Evolutionary conservation across 176 grass and related monocot genomes (phyloP).

Genomic region (Zoysia pacifica): DNA sequence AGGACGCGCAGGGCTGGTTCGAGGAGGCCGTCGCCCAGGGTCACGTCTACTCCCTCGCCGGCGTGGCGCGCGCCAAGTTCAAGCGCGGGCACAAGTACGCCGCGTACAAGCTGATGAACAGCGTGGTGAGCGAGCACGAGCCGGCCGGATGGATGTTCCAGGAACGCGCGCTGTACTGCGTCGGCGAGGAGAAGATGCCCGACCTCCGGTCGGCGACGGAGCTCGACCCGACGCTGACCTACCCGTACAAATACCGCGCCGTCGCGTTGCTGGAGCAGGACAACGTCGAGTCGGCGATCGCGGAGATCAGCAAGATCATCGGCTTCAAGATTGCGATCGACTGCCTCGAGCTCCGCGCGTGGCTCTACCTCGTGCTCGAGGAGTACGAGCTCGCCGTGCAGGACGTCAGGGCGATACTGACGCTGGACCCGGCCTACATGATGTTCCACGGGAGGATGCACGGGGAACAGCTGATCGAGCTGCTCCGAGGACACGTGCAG

Average conservation of each 20-base stretch:
- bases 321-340: slow-evolving; percentile 80
- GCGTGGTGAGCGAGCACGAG: slow-evolving; percentile 55
- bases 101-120: slow-evolving; percentile 84
- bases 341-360: slow-evolving; percentile 84
- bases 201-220: slow-evolving; percentile 66
- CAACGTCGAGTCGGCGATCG: slow-evolving; percentile 63
- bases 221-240: slow-evolving; percentile 72
- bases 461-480: slow-evolving; percentile 80
- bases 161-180: slow-evolving; percentile 72
- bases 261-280: slow-evolving; percentile 67
- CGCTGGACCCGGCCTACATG: slow-evolving; percentile 72
- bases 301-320: slow-evolving; percentile 77
- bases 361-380: slow-evolving; percentile 71
- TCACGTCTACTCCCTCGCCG: slow-evolving; percentile 84
- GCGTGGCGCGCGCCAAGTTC: slow-evolving; percentile 79
- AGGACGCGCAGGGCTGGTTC: slow-evolving; percentile 84
- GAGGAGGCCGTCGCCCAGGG: slow-evolving; percentile 75
- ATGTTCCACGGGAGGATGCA: slow-evolving; percentile 91
- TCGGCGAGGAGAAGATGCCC: slow-evolving; percentile 75
- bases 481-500: slow-evolving; percentile 63
- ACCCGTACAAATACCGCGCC: slow-evolving; percentile 90
- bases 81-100: slow-evolving; percentile 92
- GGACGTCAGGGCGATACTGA: slow-evolving; percentile 77
- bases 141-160: slow-evolving; percentile 90
- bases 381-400: slow-evolving; percentile 68